phyloP scores from a whole-genome alignment of 2,329 filamentous ascomycete species.

The Colletotrichum godetiae region DNA sequence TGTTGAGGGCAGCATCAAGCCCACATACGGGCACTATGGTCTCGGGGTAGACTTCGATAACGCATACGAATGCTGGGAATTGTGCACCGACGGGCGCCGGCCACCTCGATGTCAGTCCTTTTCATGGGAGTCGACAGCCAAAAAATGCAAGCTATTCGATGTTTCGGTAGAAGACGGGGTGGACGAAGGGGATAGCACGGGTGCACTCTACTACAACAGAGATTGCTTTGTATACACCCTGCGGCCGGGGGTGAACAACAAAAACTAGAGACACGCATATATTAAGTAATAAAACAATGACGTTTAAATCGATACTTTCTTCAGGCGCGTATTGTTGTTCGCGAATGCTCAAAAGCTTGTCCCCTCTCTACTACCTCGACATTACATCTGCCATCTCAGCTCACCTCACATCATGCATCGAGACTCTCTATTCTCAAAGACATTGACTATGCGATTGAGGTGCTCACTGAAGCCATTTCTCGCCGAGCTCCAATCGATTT shows the following conservation, averaged over 20 bases:
- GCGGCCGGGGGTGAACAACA: background rate
- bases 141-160: background rate
- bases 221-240: background rate
- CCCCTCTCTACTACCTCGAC: too few species aligned
- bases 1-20: background rate
- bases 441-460: background rate
- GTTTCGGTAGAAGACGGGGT: background rate
- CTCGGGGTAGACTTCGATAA: background rate
- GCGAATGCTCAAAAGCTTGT: too few species aligned
- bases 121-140: background rate
- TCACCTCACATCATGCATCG: too few species aligned
- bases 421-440: too few species aligned
- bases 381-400: too few species aligned
- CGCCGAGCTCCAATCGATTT: background rate
- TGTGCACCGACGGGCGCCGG: background rate
- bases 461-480: slow-evolving; percentile 10
- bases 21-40: background rate
- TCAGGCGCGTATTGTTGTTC: too few species aligned
- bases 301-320: too few species aligned
- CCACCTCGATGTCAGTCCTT: background rate
- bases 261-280: background rate
- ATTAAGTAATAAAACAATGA: background rate
- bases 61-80: background rate
- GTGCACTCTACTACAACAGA: background rate
- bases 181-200: background rate